These are phyloP conservation scores for Tinospora cordifolia DNA, from an alignment of 164 flowering plant genomes.

Conservation along the genomic window DNA sequence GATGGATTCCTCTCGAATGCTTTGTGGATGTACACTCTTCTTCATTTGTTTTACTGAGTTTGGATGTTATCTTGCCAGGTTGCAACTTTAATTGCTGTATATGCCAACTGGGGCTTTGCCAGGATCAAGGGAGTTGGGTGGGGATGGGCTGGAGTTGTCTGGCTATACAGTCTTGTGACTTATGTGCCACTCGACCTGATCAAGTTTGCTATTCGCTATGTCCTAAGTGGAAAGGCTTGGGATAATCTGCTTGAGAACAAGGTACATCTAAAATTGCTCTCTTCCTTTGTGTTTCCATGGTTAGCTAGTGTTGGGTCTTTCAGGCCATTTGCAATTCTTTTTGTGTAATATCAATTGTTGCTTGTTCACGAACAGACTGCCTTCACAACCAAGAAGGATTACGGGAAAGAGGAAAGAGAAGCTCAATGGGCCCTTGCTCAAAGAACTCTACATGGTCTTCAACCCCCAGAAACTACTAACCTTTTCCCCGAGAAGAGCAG, in stretches of 20 bases:
- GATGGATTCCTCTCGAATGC: too few relatives aligned
- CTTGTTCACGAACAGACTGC: conserved; percentile 65
- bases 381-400: conserved; percentile 91
- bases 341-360: neutral
- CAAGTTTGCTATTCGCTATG: conserved; percentile 74
- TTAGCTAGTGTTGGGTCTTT: neutral
- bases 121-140: conserved; percentile 73
- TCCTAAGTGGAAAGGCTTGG: conserved; percentile 92
- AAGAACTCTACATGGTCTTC: conserved; percentile 91
- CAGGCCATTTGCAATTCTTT: neutral
- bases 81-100: conserved; percentile 86
- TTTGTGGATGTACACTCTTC: too few relatives aligned
- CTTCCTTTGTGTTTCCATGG: neutral
- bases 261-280: conserved; percentile 27
- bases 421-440: conserved; percentile 99
- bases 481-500: conserved; percentile 78
- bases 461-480: conserved; percentile 54
- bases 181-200: conserved; percentile 76
- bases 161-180: conserved; percentile 81
- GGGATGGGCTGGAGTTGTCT: conserved; percentile 99
- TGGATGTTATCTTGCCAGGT: conserved; percentile 35
- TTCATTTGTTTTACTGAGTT: neutral
- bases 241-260: conserved; percentile 64
- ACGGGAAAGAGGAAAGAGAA: conserved; percentile 89
- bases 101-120: conserved; percentile 92